Base-by-base conservation (phyloP, 495 filamentous ascomycete genomes). In the Aspergillus affinis region DNA sequence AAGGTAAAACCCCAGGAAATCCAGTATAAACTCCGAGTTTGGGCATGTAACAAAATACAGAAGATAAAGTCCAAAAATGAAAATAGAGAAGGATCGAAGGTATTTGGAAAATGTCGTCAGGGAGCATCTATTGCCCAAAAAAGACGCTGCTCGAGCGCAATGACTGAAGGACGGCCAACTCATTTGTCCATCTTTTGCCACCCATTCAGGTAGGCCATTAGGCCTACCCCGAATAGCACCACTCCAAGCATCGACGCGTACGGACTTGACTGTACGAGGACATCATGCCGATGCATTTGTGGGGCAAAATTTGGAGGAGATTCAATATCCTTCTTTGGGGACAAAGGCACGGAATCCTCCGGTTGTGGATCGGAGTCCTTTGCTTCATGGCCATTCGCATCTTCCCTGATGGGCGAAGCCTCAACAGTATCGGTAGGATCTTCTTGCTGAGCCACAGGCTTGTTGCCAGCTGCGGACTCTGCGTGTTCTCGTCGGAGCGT, bases 201-300 rank as follows among this genome's bases (percentile, higher is more conserved):
- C 47, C 88, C 88, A 70, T 98, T 98, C 62, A 98, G 78, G 75
- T 91, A 96, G 48, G 90, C 90, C 94, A 98, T 98, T 52, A 97
- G 71, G 29, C 91, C 89, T 68, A 97, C 87, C 17, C 94, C 94
- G 62, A 97, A 72, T 50, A 97, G 73, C 52, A 98, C 91, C 6
- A 98, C 93, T 6, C 91, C 90, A 21, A 97, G 75, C 78, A 96
- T 92, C 7, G 88, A 91, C 32, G 89, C 90, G 65, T 92, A 96
- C 20, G 94, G 94, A 55, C 87, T 84, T 61, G 86, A 84, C 30
- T 91, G 84, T 59, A 85, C 77, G 52, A 91, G 62, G n/a, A 74
- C 71, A 48, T 71, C 67, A 55, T 70, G 65, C 49, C 72, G 64
- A 44, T 73, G 71, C 47, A 63, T 72, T 60, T 77, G 72, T 55